Percentiles rank a stretch among this genome's conserved stretches.
Conservation (phyloP, 2,329 filamentous ascomycete genomes). For the Cytospora piceicola region DNA sequence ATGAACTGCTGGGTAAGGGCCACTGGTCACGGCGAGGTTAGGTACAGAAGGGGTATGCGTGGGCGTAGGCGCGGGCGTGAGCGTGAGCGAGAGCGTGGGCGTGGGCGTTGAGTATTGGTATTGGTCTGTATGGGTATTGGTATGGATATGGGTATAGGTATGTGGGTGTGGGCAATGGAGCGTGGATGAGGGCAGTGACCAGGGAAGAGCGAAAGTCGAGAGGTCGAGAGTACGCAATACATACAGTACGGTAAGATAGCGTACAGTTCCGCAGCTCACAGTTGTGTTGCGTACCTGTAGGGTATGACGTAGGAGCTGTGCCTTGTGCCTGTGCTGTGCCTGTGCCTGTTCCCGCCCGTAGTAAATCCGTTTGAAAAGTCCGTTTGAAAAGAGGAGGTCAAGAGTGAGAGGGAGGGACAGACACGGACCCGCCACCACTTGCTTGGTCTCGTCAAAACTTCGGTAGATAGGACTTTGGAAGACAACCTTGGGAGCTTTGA, state of each 20-base stretch:
- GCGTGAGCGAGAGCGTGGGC: no score
- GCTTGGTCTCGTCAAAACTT: not conserved
- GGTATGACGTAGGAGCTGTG: conserved; percentile 3
- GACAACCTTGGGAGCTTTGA: not conserved
- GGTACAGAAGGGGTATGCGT: not conserved
- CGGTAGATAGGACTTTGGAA: not conserved
- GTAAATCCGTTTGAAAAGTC: no score
- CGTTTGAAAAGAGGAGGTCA: not conserved
- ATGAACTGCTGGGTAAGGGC: not conserved
- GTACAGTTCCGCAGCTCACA: not conserved
- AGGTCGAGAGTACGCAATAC: not conserved
- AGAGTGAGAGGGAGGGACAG: not conserved
- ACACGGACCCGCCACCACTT: not conserved
- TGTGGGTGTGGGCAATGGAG: not conserved
- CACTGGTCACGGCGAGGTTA: conserved; percentile 2
- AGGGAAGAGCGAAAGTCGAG: not conserved
- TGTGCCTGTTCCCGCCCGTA: not conserved
- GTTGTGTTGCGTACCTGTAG: not conserved
- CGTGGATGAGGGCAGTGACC: not conserved
- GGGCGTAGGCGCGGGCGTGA: not conserved
- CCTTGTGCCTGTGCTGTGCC: not conserved
- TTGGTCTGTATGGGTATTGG: not conserved
- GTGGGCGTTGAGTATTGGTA: no score
- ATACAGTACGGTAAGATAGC: not conserved
- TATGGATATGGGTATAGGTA: not conserved